Evolutionary conservation across 306 rosid genomes (phyloP).

Genomic region (Dalbergia cochinchinensis): DNA sequence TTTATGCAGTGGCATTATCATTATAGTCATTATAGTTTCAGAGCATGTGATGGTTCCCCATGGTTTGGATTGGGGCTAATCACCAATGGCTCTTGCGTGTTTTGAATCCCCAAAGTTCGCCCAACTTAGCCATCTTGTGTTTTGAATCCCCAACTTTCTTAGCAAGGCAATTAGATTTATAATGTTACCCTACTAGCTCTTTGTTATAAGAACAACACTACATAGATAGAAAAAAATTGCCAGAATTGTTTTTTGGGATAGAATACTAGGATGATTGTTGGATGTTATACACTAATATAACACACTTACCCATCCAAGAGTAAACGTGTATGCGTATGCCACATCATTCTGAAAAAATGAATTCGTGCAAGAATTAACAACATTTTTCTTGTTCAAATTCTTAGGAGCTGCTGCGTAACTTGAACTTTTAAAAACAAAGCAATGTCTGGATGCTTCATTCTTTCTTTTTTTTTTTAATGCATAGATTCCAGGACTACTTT

Average conservation of each 20-base stretch:
- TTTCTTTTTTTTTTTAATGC: slow-evolving; percentile 6
- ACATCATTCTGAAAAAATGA: background rate
- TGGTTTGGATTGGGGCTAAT: background rate
- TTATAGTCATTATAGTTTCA: background rate
- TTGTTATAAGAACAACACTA: background rate
- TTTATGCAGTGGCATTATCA: background rate
- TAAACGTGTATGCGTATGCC: background rate
- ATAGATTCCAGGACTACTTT: slow-evolving; percentile 6
- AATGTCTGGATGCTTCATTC: slow-evolving; percentile 5
- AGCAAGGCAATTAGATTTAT: slow-evolving; percentile 17
- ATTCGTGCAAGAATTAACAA: too few relatives aligned
- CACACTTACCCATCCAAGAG: background rate
- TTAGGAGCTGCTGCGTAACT: background rate
- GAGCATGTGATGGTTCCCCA: background rate
- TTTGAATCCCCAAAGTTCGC: background rate
- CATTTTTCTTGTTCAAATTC: background rate
- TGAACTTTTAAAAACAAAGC: slow-evolving; percentile 3
- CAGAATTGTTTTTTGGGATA: background rate
- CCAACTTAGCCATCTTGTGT: background rate
- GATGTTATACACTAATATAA: background rate
- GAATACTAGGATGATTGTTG: background rate
- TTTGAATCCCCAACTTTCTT: background rate
- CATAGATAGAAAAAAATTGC: background rate
- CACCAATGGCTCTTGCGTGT: background rate
- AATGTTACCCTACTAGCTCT: background rate